Conservation (phyloP, 257 asterid species). For the Solanum rostratum region DNA sequence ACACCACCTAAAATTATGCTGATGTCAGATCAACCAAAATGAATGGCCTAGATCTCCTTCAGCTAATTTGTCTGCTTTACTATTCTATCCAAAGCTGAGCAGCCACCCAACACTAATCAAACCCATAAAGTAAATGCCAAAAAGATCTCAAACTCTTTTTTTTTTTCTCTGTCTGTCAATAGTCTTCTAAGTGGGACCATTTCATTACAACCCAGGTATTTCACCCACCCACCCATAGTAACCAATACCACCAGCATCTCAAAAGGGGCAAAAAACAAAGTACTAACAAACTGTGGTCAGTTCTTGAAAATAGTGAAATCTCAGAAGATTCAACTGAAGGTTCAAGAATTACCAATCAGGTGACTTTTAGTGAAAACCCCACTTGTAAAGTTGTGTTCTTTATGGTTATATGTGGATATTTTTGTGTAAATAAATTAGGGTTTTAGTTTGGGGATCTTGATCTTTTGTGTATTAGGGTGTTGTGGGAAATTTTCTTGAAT, state of each 20-base stretch:
- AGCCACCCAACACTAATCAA: background rate
- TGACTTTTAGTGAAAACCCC: background rate
- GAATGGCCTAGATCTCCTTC: background rate
- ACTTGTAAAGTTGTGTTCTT: background rate
- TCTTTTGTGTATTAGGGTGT: background rate
- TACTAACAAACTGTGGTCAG: background rate
- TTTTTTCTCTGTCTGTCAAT: background rate
- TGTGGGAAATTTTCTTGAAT: background rate
- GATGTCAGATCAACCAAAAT: background rate
- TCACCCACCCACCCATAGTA: background rate
- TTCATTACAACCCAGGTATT: background rate
- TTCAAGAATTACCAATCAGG: slow-evolving; percentile 4
- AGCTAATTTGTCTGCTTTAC: background rate
- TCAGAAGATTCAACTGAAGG: background rate
- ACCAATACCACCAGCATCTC: background rate
- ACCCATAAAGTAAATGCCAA: background rate
- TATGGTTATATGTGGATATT: background rate
- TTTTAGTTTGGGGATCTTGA: background rate
- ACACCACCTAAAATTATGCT: background rate
- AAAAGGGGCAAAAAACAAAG: background rate
- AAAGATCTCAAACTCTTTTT: slow-evolving; percentile 6
- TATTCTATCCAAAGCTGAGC: background rate
- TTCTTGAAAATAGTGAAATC: background rate
- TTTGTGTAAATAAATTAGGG: background rate
- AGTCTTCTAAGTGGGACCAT: background rate